Conservation (phyloP, 768 basidiomycete genomes). For the Tulasnella sp. region DNA sequence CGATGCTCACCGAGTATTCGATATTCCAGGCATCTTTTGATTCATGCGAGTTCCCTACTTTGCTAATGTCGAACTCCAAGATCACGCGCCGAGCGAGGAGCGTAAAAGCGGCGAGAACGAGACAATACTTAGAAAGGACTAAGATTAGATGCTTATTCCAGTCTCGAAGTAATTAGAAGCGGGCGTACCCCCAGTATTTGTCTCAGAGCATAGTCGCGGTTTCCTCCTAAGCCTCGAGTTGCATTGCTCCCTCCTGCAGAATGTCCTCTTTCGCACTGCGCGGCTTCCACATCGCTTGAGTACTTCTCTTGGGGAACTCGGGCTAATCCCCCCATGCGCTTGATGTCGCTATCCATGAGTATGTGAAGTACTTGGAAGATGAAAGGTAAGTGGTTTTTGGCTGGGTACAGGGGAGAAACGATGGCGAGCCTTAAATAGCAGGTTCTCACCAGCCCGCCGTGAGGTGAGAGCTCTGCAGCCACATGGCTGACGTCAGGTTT, state of each 20-base stretch:
- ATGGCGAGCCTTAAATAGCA: neutral
- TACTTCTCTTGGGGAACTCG: neutral
- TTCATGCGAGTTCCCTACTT: neutral
- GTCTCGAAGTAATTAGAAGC: neutral
- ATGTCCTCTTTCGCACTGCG: neutral
- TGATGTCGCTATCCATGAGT: neutral
- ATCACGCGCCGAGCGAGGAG: neutral
- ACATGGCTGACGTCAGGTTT: constrained; percentile 7
- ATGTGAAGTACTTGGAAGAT: neutral
- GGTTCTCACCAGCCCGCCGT: neutral
- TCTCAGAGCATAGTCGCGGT: neutral
- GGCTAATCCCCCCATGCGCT: neutral
- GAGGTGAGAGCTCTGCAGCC: neutral
- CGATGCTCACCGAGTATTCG: neutral
- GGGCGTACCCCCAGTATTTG: neutral
- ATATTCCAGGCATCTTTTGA: neutral
- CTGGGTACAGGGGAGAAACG: neutral
- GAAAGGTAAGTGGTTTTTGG: neutral
- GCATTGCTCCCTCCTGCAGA: neutral
- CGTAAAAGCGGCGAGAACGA: neutral
- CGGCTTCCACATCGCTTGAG: neutral
- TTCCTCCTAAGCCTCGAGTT: neutral
- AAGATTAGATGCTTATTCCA: neutral
- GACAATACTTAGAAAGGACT: neutral
- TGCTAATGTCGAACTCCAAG: neutral